Conservation (phyloP, 1,139 yeast genomes). For the Geotrichum fermentans region DNA sequence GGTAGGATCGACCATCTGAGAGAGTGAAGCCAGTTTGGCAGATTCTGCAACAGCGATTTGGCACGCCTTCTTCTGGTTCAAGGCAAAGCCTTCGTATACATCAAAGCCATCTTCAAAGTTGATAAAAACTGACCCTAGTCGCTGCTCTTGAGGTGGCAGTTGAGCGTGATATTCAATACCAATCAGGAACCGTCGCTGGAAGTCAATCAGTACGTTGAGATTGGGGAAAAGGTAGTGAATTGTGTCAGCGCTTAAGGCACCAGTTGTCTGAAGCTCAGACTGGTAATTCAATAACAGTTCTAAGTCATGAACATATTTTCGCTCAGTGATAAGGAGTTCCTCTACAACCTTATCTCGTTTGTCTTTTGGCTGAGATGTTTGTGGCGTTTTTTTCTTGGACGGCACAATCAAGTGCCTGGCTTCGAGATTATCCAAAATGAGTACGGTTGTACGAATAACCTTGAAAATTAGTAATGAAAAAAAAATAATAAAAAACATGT, state of each 20-base stretch:
- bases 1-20: slow-evolving; percentile 70
- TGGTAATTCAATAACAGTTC: slow-evolving; percentile 68
- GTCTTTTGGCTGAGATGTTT: slow-evolving; percentile 23
- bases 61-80: slow-evolving; percentile 80
- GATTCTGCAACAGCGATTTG: slow-evolving; percentile 70
- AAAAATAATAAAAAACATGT: background rate
- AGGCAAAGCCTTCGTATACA: slow-evolving; percentile 81
- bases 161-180: slow-evolving; percentile 85
- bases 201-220: slow-evolving; percentile 75
- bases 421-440: slow-evolving; percentile 47
- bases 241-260: slow-evolving; percentile 71
- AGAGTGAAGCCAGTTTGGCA: slow-evolving; percentile 50
- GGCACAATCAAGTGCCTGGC: slow-evolving; percentile 24
- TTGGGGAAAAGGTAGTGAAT: slow-evolving; percentile 85
- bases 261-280: slow-evolving; percentile 59
- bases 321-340: slow-evolving; percentile 83
- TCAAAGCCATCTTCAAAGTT: slow-evolving; percentile 75
- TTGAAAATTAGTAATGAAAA: slow-evolving; percentile 8
- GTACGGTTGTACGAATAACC: slow-evolving; percentile 64
- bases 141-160: slow-evolving; percentile 68
- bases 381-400: slow-evolving; percentile 17
- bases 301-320: slow-evolving; percentile 86
- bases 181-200: slow-evolving; percentile 81
- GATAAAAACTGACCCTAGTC: slow-evolving; percentile 82
- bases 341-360: slow-evolving; percentile 67